phyloP scores from a whole-genome alignment of 2,329 filamentous ascomycete genomes.

The Ceratocystis albifundus region DNA sequence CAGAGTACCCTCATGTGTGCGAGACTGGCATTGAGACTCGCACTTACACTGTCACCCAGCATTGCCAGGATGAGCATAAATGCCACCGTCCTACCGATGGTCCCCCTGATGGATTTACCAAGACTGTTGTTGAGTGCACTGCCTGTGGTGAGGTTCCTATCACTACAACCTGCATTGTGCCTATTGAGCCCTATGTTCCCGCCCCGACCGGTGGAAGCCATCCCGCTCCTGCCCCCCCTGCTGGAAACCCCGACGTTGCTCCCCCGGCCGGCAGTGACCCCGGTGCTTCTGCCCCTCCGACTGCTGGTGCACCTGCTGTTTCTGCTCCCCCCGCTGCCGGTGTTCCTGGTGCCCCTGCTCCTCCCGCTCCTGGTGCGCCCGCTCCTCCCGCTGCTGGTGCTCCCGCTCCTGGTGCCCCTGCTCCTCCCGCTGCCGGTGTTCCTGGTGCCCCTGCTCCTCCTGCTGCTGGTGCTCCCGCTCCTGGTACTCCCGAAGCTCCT shows the following conservation, averaged over 20 bases:
- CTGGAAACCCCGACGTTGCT: background rate
- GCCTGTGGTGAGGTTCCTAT: slow-evolving; percentile 13
- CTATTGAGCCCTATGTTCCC: background rate
- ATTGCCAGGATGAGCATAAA: slow-evolving; percentile 12
- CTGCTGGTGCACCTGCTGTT: background rate
- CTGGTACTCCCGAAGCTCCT: background rate
- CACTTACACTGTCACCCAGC: slow-evolving; percentile 24
- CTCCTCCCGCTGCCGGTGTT: background rate
- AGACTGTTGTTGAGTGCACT: slow-evolving; percentile 19
- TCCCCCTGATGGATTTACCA: slow-evolving; percentile 22
- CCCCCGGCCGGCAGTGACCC: background rate
- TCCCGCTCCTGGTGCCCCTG: too few relatives aligned
- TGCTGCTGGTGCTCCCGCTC: background rate
- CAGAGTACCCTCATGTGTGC: slow-evolving; percentile 19
- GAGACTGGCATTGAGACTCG: slow-evolving; percentile 21
- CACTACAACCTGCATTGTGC: slow-evolving; percentile 14
- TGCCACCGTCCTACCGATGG: slow-evolving; percentile 19
- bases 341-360: background rate
- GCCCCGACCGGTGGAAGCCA: background rate
- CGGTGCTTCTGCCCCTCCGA: background rate
- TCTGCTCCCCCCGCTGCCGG: background rate
- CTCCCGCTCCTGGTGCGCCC: background rate
- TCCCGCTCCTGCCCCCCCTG: background rate
- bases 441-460: background rate
- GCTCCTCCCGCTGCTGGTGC: background rate